phyloP scores from a whole-genome alignment of 2,329 filamentous ascomycete species.

The Harringtonia lauricola region DNA sequence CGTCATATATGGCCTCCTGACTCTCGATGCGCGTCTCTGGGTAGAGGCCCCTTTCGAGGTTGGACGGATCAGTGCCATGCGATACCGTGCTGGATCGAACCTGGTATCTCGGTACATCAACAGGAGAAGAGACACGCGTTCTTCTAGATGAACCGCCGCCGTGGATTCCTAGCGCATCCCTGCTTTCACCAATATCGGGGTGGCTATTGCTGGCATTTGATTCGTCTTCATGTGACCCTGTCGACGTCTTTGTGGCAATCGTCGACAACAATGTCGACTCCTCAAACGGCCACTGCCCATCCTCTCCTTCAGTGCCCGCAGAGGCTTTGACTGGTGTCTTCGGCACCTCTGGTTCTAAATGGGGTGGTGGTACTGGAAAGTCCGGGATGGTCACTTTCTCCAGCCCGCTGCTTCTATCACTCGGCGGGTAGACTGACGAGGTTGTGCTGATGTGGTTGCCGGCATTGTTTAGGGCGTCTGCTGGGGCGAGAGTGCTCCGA shows the following conservation, averaged over 20 bases:
- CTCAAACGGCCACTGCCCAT: conserved; percentile 11
- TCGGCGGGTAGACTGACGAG: not conserved
- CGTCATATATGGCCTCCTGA: conserved; percentile 9
- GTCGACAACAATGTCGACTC: conserved; percentile 10
- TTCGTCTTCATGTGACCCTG: not conserved
- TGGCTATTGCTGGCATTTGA: not conserved
- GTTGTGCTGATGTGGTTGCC: not conserved
- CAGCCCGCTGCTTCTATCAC: not conserved
- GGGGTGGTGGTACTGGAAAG: conserved; percentile 8
- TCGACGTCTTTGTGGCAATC: conserved; percentile 1
- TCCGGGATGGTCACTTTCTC: conserved; percentile 2
- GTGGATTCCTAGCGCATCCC: not conserved
- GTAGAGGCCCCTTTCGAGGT: not conserved
- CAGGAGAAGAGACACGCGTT: not conserved
- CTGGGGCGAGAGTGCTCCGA: no score
- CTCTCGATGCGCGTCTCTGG: conserved; percentile 1
- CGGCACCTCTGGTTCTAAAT: no score
- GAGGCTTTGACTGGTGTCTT: not conserved
- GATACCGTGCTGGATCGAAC: not conserved
- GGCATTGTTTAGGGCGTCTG: not conserved
- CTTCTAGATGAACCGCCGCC: no score
- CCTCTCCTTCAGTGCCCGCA: not conserved
- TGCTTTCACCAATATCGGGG: not conserved
- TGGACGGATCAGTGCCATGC: not conserved
- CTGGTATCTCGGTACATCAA: not conserved